Percentiles rank a stretch among this genome's conserved stretches.
phyloP scores from a whole-genome alignment of 1,284 basidiomycete genomes.

The Schizophyllum commune region DNA sequence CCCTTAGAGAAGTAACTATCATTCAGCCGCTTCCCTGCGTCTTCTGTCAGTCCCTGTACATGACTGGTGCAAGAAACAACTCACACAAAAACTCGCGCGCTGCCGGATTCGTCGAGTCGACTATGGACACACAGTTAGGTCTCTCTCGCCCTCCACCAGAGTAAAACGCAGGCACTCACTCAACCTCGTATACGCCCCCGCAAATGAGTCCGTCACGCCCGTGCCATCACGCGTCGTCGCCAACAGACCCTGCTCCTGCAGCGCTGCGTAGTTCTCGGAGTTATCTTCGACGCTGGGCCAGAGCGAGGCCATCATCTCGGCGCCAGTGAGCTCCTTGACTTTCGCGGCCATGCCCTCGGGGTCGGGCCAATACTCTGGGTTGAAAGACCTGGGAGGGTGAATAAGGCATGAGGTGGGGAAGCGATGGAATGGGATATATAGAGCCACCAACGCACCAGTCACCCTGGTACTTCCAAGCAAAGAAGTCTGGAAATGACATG shows the following conservation, averaged over 20 bases:
- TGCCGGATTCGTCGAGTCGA: constrained; percentile 24
- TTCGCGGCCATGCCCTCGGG: constrained; percentile 28
- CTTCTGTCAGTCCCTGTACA: not conserved
- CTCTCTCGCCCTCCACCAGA: no score
- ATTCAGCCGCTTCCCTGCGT: constrained; percentile 29
- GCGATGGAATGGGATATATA: not conserved
- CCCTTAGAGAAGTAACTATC: constrained; percentile 35
- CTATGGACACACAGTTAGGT: no score
- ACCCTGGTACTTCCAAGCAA: constrained; percentile 34
- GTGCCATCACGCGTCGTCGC: constrained; percentile 32
- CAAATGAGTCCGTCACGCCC: constrained; percentile 31
- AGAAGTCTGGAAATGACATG: constrained; percentile 24
- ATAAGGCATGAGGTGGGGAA: not conserved
- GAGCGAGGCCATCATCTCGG: constrained; percentile 37
- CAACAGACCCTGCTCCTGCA: constrained; percentile 28
- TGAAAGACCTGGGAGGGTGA: constrained; percentile 24
- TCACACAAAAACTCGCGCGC: constrained; percentile 26
- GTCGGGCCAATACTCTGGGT: constrained; percentile 30
- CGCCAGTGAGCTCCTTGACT: constrained; percentile 32
- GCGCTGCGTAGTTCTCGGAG: constrained; percentile 27
- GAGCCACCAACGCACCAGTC: constrained; percentile 29
- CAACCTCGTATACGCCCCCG: constrained; percentile 31
- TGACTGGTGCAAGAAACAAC: not conserved
- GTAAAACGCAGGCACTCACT: no score
- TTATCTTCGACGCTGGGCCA: constrained; percentile 36